Conservation (phyloP, 805 yeast species). For the Candida pseudoglaebosa region DNA sequence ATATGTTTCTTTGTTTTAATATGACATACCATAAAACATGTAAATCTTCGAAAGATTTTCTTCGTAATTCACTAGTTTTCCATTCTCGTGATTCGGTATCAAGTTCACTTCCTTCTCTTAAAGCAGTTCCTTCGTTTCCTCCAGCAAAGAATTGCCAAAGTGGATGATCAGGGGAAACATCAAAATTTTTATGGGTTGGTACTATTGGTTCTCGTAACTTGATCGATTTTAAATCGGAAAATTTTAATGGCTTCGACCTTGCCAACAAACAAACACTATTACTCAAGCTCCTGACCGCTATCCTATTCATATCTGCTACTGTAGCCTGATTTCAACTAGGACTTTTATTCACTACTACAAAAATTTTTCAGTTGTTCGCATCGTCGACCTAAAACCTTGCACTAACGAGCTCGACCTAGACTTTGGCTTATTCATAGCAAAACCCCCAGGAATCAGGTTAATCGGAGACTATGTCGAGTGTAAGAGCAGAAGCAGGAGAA, state of each 20-base stretch:
- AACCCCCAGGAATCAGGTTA: neutral
- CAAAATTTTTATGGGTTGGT: conserved; percentile 72
- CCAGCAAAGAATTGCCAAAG: conserved; percentile 83
- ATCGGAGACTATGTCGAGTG: conserved; percentile 23
- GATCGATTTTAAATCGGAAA: conserved; percentile 31
- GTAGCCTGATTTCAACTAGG: neutral
- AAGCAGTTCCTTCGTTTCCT: conserved; percentile 49
- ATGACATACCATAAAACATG: conserved; percentile 89
- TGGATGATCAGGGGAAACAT: conserved; percentile 82
- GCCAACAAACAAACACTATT: conserved; percentile 13
- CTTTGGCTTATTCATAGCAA: too few species aligned
- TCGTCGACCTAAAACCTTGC: too few species aligned
- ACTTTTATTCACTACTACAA: neutral
- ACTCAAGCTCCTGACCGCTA: conserved; percentile 1
- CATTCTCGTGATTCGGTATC: conserved; percentile 66
- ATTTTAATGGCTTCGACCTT: conserved; percentile 31
- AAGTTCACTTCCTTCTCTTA: conserved; percentile 56
- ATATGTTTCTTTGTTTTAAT: conserved; percentile 73
- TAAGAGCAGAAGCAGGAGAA: conserved; percentile 29
- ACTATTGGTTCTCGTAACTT: conserved; percentile 76
- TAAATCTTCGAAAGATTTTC: conserved; percentile 87
- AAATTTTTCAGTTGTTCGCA: conserved; percentile 5
- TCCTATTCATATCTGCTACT: neutral
- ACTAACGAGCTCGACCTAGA: too few species aligned
- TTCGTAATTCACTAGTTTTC: conserved; percentile 83